Conservation (phyloP, 345 rosid genomes). For the Eutrema japonicum region DNA sequence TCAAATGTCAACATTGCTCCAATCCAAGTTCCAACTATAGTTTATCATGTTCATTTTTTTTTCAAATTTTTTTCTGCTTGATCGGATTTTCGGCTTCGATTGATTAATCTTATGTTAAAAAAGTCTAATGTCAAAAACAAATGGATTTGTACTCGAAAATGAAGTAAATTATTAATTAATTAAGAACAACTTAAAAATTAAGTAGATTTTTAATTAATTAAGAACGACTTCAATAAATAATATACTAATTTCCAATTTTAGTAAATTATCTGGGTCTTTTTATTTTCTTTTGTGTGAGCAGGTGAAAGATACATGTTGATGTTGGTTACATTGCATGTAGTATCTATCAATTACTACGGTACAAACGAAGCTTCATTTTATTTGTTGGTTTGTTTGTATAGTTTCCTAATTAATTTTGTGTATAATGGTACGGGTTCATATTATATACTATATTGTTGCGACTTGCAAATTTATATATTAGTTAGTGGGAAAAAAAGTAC, state of each 20-base stretch:
- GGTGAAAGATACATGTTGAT: slow-evolving; percentile 14
- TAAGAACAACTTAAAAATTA: background rate
- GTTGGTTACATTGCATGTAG: background rate
- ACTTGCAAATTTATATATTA: background rate
- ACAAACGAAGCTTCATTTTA: background rate
- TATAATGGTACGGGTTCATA: too few relatives aligned
- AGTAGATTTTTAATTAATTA: too few relatives aligned
- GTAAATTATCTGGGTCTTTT: background rate
- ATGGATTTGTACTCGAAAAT: background rate
- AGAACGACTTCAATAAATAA: background rate
- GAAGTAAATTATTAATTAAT: too few relatives aligned
- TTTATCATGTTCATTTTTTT: background rate
- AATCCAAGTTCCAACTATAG: background rate
- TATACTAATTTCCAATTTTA: background rate
- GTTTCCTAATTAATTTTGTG: too few relatives aligned
- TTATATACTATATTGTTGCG: background rate
- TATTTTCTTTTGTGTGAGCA: background rate
- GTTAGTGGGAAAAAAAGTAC: slow-evolving; percentile 15
- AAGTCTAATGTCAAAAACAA: background rate
- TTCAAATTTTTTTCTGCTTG: too few relatives aligned
- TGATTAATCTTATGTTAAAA: background rate
- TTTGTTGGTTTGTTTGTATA: background rate
- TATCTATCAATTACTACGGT: slow-evolving; percentile 17
- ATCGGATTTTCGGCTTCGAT: background rate
- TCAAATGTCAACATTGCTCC: background rate